Percentiles rank a stretch among this genome's conserved stretches.
Conservation (phyloP, 1,284 basidiomycete species). For the Cryptococcus deneoformans region DNA sequence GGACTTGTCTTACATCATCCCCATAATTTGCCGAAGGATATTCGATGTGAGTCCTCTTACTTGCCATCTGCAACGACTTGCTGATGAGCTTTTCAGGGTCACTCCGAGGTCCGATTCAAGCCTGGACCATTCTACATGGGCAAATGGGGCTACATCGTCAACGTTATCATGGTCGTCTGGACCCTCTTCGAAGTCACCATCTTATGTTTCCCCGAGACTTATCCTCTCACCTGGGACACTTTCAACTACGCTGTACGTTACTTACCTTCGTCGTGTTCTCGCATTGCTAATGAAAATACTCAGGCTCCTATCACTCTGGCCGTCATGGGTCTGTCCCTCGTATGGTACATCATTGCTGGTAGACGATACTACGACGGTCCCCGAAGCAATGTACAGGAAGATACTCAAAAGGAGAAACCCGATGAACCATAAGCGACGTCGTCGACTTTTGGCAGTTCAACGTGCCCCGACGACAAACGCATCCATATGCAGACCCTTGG, state of each 20-base stretch:
- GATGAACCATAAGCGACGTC: too few relatives aligned
- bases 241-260: slow-evolving; percentile 27
- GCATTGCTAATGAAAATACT: background rate
- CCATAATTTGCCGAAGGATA: slow-evolving; percentile 35
- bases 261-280: background rate
- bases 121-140: slow-evolving; percentile 45
- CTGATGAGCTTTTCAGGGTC: slow-evolving; percentile 4
- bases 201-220: slow-evolving; percentile 25
- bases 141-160: slow-evolving; percentile 26
- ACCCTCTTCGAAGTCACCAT: slow-evolving; percentile 37
- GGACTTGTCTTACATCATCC: slow-evolving; percentile 40
- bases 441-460: too few relatives aligned
- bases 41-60: slow-evolving; percentile 10
- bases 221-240: slow-evolving; percentile 21
- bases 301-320: slow-evolving; percentile 42
- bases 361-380: slow-evolving; percentile 52
- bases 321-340: slow-evolving; percentile 45
- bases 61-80: background rate
- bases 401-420: background rate
- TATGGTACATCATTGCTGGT: slow-evolving; percentile 52
- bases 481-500: too few relatives aligned
- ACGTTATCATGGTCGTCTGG: slow-evolving; percentile 34
- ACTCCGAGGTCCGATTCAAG: slow-evolving; percentile 39
- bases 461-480: too few relatives aligned
- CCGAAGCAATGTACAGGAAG: slow-evolving; percentile 10